phyloP scores from a whole-genome alignment of 805 yeast species.

The Starmerella kuoi region DNA sequence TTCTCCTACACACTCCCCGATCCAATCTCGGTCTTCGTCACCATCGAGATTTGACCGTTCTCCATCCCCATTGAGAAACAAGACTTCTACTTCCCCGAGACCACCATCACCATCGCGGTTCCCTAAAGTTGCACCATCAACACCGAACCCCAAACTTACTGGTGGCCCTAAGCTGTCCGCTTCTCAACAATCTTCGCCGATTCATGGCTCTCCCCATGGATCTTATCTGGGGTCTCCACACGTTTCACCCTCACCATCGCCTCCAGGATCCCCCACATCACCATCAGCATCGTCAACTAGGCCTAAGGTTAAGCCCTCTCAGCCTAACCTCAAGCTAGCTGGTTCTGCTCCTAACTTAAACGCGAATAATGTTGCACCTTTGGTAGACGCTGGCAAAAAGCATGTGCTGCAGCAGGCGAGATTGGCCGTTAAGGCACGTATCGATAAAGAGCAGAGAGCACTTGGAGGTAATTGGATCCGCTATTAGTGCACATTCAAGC shows the following conservation, averaged over 20 bases:
- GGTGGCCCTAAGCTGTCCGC: conserved; percentile 9
- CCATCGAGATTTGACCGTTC: background rate
- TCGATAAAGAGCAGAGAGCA: conserved; percentile 19
- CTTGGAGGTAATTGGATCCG: background rate
- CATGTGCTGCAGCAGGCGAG: conserved; percentile 23
- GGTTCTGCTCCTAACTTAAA: background rate
- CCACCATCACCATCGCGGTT: conserved; percentile 7
- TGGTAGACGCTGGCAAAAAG: conserved; percentile 19
- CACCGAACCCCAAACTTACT: conserved; percentile 2
- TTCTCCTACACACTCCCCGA: conserved; percentile 11
- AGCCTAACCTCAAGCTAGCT: conserved; percentile 10
- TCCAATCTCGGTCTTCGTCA: conserved; percentile 4
- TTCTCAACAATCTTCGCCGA: conserved; percentile 11
- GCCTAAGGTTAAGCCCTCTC: conserved; percentile 10
- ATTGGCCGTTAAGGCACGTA: conserved; percentile 21
- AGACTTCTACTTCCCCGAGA: background rate
- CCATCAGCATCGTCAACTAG: conserved; percentile 12
- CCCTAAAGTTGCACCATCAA: conserved; percentile 8
- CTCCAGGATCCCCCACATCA: conserved; percentile 21
- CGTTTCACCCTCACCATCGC: conserved; percentile 19
- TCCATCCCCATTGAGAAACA: conserved; percentile 1
- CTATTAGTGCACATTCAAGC: background rate
- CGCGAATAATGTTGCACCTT: conserved; percentile 11
- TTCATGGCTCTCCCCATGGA: background rate
- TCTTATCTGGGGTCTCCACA: conserved; percentile 7